These are phyloP conservation scores for Dorcoceras hygrometricum DNA, from an alignment of 257 asterid species.

Conservation along the genomic window DNA sequence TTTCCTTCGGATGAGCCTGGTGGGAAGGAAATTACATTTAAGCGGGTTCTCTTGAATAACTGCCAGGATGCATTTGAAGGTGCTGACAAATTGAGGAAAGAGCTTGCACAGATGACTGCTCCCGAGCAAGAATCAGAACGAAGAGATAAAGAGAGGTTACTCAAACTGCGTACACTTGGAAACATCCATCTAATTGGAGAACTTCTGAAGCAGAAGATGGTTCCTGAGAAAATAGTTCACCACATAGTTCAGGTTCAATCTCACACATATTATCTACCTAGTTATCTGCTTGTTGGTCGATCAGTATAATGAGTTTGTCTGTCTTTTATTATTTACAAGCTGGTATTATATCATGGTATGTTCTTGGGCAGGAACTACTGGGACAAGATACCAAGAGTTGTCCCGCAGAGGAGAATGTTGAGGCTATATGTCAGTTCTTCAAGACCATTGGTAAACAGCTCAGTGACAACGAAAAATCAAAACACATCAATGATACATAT, in stretches of 20 bases:
- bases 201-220: conserved; percentile 98
- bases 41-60: not conserved
- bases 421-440: conserved; percentile 96
- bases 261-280: not conserved
- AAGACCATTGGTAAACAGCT: conserved; percentile 92
- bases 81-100: conserved; percentile 72
- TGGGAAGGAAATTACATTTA: conserved; percentile 85
- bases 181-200: conserved; percentile 95
- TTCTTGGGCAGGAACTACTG: conserved; percentile 59
- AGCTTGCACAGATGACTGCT: conserved; percentile 81
- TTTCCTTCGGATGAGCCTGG: conserved; percentile 94
- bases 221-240: conserved; percentile 92
- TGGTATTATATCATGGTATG: conserved; percentile 10
- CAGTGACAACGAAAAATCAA: conserved; percentile 71
- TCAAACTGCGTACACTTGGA: conserved; percentile 93
- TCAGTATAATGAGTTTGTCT: not conserved
- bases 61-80: conserved; percentile 58
- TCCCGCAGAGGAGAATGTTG: conserved; percentile 94
- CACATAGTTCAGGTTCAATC: conserved; percentile 84
- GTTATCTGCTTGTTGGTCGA: not conserved
- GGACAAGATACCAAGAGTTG: conserved; percentile 62
- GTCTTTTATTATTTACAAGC: not conserved
- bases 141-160: conserved; percentile 80
- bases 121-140: conserved; percentile 84
- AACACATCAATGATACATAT: conserved; percentile 64